Percentiles rank a stretch among this genome's conserved stretches.
phyloP scores from a whole-genome alignment of 192 early-diverging fungal species.

The Coemansia sp. region DNA sequence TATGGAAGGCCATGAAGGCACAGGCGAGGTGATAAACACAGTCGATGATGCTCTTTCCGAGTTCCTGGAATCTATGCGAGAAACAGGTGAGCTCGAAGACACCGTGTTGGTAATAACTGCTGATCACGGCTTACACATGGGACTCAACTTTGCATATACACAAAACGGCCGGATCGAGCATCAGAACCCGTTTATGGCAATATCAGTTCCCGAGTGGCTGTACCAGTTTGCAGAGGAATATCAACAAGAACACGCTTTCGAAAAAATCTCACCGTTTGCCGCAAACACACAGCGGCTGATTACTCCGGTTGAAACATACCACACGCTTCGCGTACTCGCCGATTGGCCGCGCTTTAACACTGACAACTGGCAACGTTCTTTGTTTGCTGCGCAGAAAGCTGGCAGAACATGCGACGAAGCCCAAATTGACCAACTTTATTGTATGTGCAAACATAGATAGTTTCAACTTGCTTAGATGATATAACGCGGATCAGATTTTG shows the following conservation, averaged over 20 bases:
- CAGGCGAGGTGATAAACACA: slow-evolving; percentile 40
- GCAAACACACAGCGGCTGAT: slow-evolving; percentile 43
- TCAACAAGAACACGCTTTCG: slow-evolving; percentile 11
- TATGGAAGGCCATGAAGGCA: slow-evolving; percentile 50
- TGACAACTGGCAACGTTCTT: slow-evolving; percentile 22
- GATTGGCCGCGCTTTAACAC: slow-evolving; percentile 33
- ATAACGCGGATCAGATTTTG: too few relatives aligned
- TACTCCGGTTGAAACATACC: slow-evolving; percentile 37
- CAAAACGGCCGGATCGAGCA: slow-evolving; percentile 49
- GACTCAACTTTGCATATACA: slow-evolving; percentile 40
- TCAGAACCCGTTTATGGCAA: slow-evolving; percentile 41
- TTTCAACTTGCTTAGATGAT: too few relatives aligned
- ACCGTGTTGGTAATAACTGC: slow-evolving; percentile 30
- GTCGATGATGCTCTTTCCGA: slow-evolving; percentile 22
- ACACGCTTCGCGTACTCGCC: slow-evolving; percentile 39
- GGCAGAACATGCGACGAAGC: slow-evolving; percentile 37
- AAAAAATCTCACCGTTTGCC: slow-evolving; percentile 21
- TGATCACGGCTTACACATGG: slow-evolving; percentile 50
- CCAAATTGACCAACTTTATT: slow-evolving; percentile 28
- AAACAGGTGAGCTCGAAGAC: slow-evolving; percentile 38
- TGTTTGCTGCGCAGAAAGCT: slow-evolving; percentile 25
- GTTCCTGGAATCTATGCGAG: slow-evolving; percentile 23
- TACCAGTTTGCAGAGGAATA: slow-evolving; percentile 26
- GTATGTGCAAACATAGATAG: slow-evolving; percentile 49
- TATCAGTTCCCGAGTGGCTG: slow-evolving; percentile 39